phyloP scores from a whole-genome alignment of 352 stramenopile genomes.

The Halophytophthora polymorphica region DNA sequence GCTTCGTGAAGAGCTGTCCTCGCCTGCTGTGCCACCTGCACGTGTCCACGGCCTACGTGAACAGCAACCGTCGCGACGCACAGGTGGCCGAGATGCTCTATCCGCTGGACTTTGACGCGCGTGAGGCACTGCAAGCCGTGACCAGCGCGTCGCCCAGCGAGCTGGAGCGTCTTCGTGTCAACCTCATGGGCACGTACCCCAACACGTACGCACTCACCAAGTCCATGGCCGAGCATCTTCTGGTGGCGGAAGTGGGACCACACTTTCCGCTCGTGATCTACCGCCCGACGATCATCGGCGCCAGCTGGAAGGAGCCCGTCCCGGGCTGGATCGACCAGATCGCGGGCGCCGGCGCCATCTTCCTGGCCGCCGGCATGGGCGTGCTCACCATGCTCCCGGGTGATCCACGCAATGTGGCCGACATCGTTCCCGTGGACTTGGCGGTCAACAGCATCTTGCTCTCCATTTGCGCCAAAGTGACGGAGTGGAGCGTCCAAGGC shows the following conservation, averaged over 20 bases:
- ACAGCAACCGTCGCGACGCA: slow-evolving; percentile 70
- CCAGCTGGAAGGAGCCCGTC: slow-evolving; percentile 83
- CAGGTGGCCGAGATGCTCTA: slow-evolving; percentile 70
- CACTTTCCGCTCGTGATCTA: slow-evolving; percentile 73
- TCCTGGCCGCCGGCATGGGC: slow-evolving; percentile 70
- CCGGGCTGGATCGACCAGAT: slow-evolving; percentile 84
- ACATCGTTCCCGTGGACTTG: slow-evolving; percentile 82
- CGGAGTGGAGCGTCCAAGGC: too few species aligned
- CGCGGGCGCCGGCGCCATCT: slow-evolving; percentile 74
- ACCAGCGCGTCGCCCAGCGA: slow-evolving; percentile 47
- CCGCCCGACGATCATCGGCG: slow-evolving; percentile 82
- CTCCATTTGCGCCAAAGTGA: slow-evolving; percentile 39
- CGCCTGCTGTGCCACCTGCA: slow-evolving; percentile 64
- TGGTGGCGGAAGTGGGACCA: slow-evolving; percentile 42
- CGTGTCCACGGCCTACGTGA: slow-evolving; percentile 84
- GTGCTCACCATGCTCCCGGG: slow-evolving; percentile 81
- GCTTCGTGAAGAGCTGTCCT: slow-evolving; percentile 57
- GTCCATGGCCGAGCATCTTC: slow-evolving; percentile 81
- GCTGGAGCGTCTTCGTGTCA: slow-evolving; percentile 61
- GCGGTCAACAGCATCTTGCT: slow-evolving; percentile 76
- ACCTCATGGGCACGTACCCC: slow-evolving; percentile 85
- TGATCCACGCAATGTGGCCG: slow-evolving; percentile 72
- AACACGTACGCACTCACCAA: slow-evolving; percentile 91
- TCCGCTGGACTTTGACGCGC: slow-evolving; percentile 80
- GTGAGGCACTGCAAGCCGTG: slow-evolving; percentile 60